Percentiles rank a stretch among this genome's conserved stretches.
phyloP scores from a whole-genome alignment of 768 basidiomycete species.

The Pisolithus sp. region DNA sequence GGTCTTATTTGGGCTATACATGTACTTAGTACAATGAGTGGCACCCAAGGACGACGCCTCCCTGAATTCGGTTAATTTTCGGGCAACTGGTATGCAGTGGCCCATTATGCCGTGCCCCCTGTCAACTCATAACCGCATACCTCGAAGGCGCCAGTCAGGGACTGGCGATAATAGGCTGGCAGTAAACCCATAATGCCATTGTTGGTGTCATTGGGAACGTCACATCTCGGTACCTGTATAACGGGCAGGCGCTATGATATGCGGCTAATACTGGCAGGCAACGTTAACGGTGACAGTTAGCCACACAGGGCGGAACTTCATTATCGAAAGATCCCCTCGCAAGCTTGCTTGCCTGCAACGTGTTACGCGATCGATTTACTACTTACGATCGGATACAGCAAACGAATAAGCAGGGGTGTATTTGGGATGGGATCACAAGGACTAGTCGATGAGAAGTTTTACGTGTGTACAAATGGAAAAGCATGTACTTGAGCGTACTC shows the following conservation, averaged over 20 bases:
- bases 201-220: background rate
- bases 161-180: no score
- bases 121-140: background rate
- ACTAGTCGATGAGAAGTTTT: slow-evolving; percentile 7
- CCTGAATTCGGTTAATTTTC: slow-evolving; percentile 14
- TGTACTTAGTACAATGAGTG: slow-evolving; percentile 7
- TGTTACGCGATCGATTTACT: background rate
- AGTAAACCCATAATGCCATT: background rate
- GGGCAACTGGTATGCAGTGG: background rate
- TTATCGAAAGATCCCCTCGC: background rate
- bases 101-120: slow-evolving; percentile 1
- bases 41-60: background rate
- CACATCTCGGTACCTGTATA: slow-evolving; percentile 5
- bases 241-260: background rate
- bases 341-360: background rate
- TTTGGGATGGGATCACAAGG: background rate
- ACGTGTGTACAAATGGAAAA: slow-evolving; percentile 5
- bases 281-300: background rate
- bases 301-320: background rate
- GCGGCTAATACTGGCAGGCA: background rate
- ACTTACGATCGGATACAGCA: background rate
- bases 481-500: slow-evolving; percentile 20
- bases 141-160: no score
- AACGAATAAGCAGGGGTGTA: background rate
- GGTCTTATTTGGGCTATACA: slow-evolving; percentile 6